A percentile compares a stretch with the other conserved stretches of the same genome.
Evolutionary conservation across 257 asterid species (phyloP).

Genomic region (Avicennia marina): DNA sequence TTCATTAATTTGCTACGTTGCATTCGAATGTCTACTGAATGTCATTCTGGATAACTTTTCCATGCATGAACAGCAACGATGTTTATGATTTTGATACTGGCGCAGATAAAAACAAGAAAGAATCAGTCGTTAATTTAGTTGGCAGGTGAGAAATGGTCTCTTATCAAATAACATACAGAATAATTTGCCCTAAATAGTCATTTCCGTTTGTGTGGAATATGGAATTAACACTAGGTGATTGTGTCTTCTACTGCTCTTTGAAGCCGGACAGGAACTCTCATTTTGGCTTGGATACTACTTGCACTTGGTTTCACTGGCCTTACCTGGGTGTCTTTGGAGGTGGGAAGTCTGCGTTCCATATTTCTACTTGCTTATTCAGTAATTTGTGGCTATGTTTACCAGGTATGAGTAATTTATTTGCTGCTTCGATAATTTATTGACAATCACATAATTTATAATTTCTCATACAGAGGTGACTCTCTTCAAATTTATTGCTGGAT

Average conservation of each 20-base stretch:
- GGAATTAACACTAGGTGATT: slow-evolving; percentile 1
- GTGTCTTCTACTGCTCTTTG: slow-evolving; percentile 20
- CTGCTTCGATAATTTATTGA: neutral
- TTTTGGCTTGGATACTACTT: slow-evolving; percentile 60
- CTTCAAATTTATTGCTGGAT: neutral
- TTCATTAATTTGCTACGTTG: too few relatives aligned
- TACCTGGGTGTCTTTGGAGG: slow-evolving; percentile 55
- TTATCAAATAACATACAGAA: too few relatives aligned
- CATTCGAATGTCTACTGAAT: neutral
- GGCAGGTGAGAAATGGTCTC: slow-evolving; percentile 51
- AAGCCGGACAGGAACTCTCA: slow-evolving; percentile 73
- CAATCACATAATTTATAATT: neutral
- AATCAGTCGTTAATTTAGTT: slow-evolving; percentile 76
- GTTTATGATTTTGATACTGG: slow-evolving; percentile 93
- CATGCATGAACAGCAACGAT: slow-evolving; percentile 69
- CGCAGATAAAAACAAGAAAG: slow-evolving; percentile 92
- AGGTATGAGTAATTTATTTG: slow-evolving; percentile 34
- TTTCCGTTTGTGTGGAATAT: slow-evolving; percentile 4
- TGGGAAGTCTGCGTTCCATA: slow-evolving; percentile 50
- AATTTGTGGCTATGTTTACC: slow-evolving; percentile 79
- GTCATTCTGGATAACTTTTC: slow-evolving; percentile 8
- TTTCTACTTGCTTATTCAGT: slow-evolving; percentile 55
- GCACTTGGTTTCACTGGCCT: slow-evolving; percentile 71
- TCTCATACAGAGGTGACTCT: too few relatives aligned
- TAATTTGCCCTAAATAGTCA: too few relatives aligned